Evolutionary conservation across 2,329 filamentous ascomycete genomes (phyloP), one percentile per base, ranked within the genome.

Genomic region (Eutypa lata): DNA sequence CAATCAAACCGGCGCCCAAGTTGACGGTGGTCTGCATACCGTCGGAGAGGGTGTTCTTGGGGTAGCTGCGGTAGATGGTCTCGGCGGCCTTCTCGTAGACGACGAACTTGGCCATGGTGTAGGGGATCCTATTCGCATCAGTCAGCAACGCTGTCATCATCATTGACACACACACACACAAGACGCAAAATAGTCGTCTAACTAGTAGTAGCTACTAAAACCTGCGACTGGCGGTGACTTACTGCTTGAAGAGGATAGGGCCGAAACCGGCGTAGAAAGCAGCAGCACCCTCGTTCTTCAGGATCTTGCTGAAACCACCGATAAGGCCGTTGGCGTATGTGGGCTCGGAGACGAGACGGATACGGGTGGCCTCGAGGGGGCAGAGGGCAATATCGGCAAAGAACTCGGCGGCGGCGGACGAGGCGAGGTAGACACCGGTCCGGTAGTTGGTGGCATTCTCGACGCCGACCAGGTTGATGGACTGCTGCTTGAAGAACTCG

Each of bases 21-120:
- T 90, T 90, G 77, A 88, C 80, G 68, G 74, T 73, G 61, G 87
- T 90, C 76, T 89, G 86, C 66, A 77, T 76, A 64, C 78, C 78
- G 65, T 78, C 73, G 63, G 81, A 83, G 65, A 84, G 76, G 55
- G 73, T 76, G 47, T 65, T 72, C 80, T 89, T 89, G 79, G 88
- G 83, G 66, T 86, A 68, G 49, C 68, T 59, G 63, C 73, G 71
- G 78, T 81, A 89, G 74, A 87, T 70, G 58, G 76, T 65, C 75
- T 90, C 87, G 62, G 81, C 77, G 63, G 88, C 84, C 79, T 89
- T 89, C 77, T 90, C 87, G 79, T 83, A 90, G 65, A 88, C 87
- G 71, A 89, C 87, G 78, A 90, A 90, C 77, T 90, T 90, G 79
- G 87, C 78, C 84, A 90, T 88, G 70, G 87, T 90, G 80, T 90